Base-by-base conservation (phyloP, 2,329 filamentous ascomycete species). In the Curvularia sp. region DNA sequence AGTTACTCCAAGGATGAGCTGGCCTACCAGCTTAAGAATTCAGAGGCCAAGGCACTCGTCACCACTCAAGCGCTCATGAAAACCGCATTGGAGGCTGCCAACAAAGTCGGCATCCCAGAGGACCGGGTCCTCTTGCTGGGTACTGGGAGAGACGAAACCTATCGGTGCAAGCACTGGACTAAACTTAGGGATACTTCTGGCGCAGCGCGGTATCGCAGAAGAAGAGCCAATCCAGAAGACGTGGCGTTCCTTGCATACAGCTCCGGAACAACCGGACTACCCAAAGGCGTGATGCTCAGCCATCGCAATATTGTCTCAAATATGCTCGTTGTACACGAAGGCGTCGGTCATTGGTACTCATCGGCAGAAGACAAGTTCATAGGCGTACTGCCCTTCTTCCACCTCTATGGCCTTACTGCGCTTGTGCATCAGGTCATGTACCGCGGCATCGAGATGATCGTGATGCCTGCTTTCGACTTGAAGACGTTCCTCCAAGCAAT, bases 381-480 rank as follows among this genome's bases (percentile, higher is more conserved):
- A 4, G 91, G 90, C 2, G 89, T 96, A 54, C 78, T 97, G 3
- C 93, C 93, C 0, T 95, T 97, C 75, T 97, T 92, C 79, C 93
- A 97, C 74, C 93, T 96, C 61, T 97, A 96, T 72, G 91, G 84
- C 87, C 84, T 96, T 18, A 90, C 86, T 8, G 88, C 85, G 64
- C 84, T 92, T 34, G 81, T 96, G 23, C 86, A 94, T 60, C 83
- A 87, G 69, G 80, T 86, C 21, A 78, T 92, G 12, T 87, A 87
- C 73, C 80, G 81, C n/a, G 92, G 91, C 7, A 81, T 88, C 54
- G 82, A 86, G 53, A 80, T 88, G 0, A 78, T 92, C 1, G 86
- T 94, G 8, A 88, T 95, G 84, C 79, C 87, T 0, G 88, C 88
- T 61, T 97, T 97, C 75, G 91, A 96, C 56, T 81, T 97, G 27